phyloP scores from a whole-genome alignment of 331 rosid genomes.

The Acacia pycnantha region DNA sequence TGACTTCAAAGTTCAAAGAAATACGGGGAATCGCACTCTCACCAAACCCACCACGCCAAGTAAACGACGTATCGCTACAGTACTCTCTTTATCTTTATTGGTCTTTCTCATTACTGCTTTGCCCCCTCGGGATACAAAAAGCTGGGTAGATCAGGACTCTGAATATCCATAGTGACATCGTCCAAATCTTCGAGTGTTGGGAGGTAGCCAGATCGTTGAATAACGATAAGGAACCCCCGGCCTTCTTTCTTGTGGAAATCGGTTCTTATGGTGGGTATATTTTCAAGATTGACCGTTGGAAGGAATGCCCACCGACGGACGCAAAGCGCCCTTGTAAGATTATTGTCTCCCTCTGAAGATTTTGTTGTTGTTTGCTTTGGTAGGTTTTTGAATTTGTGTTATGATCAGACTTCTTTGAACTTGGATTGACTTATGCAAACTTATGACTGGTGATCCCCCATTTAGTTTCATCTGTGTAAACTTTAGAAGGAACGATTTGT shows the following conservation, averaged over 20 bases:
- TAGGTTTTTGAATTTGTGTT: neutral
- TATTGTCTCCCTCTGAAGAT: slow-evolving; percentile 9
- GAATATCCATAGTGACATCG: neutral
- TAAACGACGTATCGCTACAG: slow-evolving; percentile 22
- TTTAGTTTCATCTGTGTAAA: neutral
- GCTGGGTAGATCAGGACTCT: slow-evolving; percentile 23
- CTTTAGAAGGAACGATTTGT: slow-evolving; percentile 14
- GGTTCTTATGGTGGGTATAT: slow-evolving; percentile 78
- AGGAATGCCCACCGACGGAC: slow-evolving; percentile 78
- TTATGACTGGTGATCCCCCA: neutral
- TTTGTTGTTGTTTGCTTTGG: neutral
- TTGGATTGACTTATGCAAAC: slow-evolving; percentile 38
- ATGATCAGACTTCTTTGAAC: slow-evolving; percentile 30
- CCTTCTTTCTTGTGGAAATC: slow-evolving; percentile 17
- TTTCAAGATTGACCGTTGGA: slow-evolving; percentile 83
- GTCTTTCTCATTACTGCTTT: neutral
- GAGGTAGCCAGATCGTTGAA: slow-evolving; percentile 24
- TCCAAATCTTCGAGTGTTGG: neutral
- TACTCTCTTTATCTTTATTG: slow-evolving; percentile 1
- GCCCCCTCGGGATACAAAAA: neutral
- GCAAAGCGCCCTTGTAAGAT: slow-evolving; percentile 84
- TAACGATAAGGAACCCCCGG: slow-evolving; percentile 7
- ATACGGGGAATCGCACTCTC: slow-evolving; percentile 8
- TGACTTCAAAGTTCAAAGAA: slow-evolving; percentile 15
- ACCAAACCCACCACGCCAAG: slow-evolving; percentile 46